Conservation (phyloP, 2,329 filamentous ascomycete genomes). For the Talaromyces sp. region DNA sequence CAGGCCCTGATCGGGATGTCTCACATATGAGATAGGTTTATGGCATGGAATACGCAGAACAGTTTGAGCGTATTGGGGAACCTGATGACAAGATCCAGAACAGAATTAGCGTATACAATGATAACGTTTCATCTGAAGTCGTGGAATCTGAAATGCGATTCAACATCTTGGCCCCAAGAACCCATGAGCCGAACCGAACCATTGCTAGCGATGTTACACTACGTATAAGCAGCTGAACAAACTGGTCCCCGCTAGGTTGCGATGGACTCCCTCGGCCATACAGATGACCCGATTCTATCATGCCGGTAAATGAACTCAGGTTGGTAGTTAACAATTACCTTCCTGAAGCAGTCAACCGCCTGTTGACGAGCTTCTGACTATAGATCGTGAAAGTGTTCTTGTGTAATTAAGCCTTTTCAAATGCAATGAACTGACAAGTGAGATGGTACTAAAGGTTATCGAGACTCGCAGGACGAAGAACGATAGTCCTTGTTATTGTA, state of each 20-base stretch:
- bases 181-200: background rate
- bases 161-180: background rate
- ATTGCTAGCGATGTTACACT: background rate
- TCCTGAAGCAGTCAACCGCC: background rate
- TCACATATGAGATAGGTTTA: no score
- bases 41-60: background rate
- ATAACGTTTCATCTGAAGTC: background rate
- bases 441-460: no score
- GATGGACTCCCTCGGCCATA: background rate
- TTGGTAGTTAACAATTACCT: background rate
- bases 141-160: background rate
- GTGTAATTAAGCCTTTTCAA: no score
- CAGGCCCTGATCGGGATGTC: no score
- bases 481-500: no score
- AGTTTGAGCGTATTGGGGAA: background rate
- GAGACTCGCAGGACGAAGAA: no score
- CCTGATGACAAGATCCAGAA: background rate
- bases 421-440: no score
- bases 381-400: background rate
- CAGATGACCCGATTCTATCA: background rate
- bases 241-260: background rate
- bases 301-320: background rate
- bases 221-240: background rate
- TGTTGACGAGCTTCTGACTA: background rate
- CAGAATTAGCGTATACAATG: background rate